A percentile compares a stretch with the other conserved stretches of the same genome.
Conservation (phyloP, 164 flowering plant species). For the Cinnamomum chago region DNA sequence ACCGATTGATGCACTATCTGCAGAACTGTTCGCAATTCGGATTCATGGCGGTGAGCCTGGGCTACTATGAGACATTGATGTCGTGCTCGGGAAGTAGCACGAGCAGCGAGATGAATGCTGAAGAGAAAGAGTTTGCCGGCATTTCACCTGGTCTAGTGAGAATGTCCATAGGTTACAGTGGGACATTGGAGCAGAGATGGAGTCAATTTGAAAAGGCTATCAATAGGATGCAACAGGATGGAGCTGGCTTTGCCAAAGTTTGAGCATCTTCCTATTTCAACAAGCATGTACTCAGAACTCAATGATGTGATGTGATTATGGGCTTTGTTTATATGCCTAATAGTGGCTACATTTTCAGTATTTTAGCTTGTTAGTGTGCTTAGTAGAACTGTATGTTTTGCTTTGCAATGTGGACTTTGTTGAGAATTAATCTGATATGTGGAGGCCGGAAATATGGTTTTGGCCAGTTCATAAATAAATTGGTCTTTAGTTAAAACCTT, state of each 20-base stretch:
- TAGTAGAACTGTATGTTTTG: no score
- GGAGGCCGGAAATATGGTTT: no score
- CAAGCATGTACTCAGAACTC: no score
- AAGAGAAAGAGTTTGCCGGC: slow-evolving; percentile 69
- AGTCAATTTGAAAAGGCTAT: slow-evolving; percentile 74
- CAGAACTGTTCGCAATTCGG: slow-evolving; percentile 82
- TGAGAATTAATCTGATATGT: no score
- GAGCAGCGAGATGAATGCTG: slow-evolving; percentile 72
- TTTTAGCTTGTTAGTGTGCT: no score
- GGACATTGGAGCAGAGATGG: slow-evolving; percentile 88
- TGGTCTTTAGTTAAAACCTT: no score
- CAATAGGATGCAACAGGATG: slow-evolving; percentile 35
- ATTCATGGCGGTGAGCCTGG: slow-evolving; percentile 90
- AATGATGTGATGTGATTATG: no score
- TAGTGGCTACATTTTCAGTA: no score
- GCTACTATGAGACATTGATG: slow-evolving; percentile 95
- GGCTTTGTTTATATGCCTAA: no score
- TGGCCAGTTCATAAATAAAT: no score
- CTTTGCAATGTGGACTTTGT: no score
- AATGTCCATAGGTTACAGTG: slow-evolving; percentile 86
- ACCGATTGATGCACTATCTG: slow-evolving; percentile 57
- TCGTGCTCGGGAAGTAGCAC: slow-evolving; percentile 95
- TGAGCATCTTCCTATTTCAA: background rate
- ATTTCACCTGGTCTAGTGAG: slow-evolving; percentile 85
- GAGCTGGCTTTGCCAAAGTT: background rate